phyloP scores from a whole-genome alignment of 1,284 basidiomycete genomes.

The Cutaneotrichosporon dermatis region DNA sequence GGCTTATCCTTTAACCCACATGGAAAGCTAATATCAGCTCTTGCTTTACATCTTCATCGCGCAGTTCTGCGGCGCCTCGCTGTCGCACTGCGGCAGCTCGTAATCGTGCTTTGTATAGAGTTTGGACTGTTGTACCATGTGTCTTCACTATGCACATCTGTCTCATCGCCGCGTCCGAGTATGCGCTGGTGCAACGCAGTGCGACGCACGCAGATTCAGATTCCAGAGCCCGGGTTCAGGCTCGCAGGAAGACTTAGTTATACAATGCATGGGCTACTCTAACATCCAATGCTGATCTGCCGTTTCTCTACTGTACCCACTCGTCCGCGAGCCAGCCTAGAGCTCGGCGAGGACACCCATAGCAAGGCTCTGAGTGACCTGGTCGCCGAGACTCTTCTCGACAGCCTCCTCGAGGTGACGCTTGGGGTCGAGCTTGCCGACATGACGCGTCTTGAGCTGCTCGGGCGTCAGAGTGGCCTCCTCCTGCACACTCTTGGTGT shows the following conservation, averaged over 20 bases:
- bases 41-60: slow-evolving; percentile 75
- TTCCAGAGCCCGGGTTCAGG: no score
- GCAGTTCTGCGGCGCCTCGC: slow-evolving; percentile 71
- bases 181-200: no score
- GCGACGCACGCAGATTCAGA: no score
- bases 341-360: slow-evolving; percentile 88
- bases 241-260: slow-evolving; percentile 3
- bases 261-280: slow-evolving; percentile 23
- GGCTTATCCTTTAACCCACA: slow-evolving; percentile 19
- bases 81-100: slow-evolving; percentile 29
- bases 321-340: slow-evolving; percentile 34
- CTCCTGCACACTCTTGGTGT: slow-evolving; percentile 94
- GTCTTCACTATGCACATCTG: not conserved
- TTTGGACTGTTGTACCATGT: slow-evolving; percentile 14
- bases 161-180: not conserved
- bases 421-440: slow-evolving; percentile 97
- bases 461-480: slow-evolving; percentile 85
- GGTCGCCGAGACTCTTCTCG: slow-evolving; percentile 93
- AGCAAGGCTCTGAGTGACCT: slow-evolving; percentile 88
- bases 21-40: slow-evolving; percentile 51
- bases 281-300: slow-evolving; percentile 2
- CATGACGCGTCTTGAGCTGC: slow-evolving; percentile 90
- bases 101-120: slow-evolving; percentile 11
- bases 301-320: not conserved
- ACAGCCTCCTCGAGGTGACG: slow-evolving; percentile 92